Conservation (phyloP, 106 monocot genomes). For the Narthecium ossifragum region DNA sequence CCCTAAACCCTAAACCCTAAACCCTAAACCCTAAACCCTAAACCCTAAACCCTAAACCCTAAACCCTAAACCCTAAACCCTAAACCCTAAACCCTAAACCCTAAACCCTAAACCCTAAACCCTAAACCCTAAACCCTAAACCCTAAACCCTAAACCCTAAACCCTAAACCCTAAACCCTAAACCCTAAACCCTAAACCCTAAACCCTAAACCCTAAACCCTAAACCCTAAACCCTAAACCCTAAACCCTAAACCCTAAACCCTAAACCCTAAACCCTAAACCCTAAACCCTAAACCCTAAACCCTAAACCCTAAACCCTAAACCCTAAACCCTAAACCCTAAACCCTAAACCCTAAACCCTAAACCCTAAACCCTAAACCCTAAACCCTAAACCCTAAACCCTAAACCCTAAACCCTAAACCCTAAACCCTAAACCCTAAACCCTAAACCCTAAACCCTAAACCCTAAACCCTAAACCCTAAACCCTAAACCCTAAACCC, state of each 20-base stretch:
- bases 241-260: conserved; percentile 1
- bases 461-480: no score
- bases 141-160: no score
- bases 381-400: conserved; percentile 1
- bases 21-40: no score
- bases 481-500: background rate
- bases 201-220: no score
- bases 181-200: no score
- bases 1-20: no score
- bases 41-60: no score
- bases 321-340: background rate
- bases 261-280: conserved; percentile 8
- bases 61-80: no score
- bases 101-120: no score
- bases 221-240: background rate
- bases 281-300: background rate
- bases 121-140: no score
- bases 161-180: no score
- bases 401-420: background rate
- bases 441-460: background rate
- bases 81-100: no score
- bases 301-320: background rate
- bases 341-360: conserved; percentile 2
- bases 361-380: conserved; percentile 4
- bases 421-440: background rate